These are phyloP conservation scores for Hymenoscyphus albidus DNA, from an alignment of 2,329 filamentous ascomycete genomes.

Conservation along the genomic window DNA sequence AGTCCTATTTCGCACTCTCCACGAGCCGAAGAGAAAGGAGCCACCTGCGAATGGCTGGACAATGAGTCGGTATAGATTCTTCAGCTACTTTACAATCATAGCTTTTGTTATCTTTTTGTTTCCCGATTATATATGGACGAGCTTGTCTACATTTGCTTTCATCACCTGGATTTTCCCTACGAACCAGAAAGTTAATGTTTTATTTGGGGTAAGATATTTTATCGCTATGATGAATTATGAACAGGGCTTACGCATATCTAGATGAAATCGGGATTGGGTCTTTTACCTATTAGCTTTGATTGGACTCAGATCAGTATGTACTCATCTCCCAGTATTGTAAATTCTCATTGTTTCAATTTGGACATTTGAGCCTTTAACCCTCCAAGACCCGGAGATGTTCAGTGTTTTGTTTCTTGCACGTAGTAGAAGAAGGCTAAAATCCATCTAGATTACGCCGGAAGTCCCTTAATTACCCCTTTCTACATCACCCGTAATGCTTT, in stretches of 20 bases:
- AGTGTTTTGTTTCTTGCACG: too few relatives aligned
- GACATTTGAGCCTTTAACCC: background rate
- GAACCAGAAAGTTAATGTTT: conserved; percentile 62
- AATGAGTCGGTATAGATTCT: conserved; percentile 39
- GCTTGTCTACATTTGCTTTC: conserved; percentile 65
- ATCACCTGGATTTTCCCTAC: conserved; percentile 67
- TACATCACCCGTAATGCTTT: conserved; percentile 70
- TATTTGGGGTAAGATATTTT: conserved; percentile 57
- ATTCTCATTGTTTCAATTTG: background rate
- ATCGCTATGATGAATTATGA: conserved; percentile 55
- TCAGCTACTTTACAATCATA: conserved; percentile 41
- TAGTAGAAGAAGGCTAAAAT: background rate
- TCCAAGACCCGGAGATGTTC: too few relatives aligned
- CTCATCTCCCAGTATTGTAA: background rate
- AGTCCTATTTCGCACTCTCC: conserved; percentile 40
- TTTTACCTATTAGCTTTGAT: conserved; percentile 70
- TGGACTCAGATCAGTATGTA: conserved; percentile 46
- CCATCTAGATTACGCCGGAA: conserved; percentile 3
- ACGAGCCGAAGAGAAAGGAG: conserved; percentile 52
- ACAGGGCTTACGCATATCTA: conserved; percentile 3
- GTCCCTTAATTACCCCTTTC: conserved; percentile 54
- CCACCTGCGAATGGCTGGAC: conserved; percentile 55
- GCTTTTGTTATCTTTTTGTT: conserved; percentile 44
- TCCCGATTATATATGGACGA: conserved; percentile 60
- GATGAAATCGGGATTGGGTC: conserved; percentile 53